Evolutionary conservation across 768 basidiomycete genomes (phyloP), one percentile per base, ranked within the genome.

Genomic region (Collybia mongolica): DNA sequence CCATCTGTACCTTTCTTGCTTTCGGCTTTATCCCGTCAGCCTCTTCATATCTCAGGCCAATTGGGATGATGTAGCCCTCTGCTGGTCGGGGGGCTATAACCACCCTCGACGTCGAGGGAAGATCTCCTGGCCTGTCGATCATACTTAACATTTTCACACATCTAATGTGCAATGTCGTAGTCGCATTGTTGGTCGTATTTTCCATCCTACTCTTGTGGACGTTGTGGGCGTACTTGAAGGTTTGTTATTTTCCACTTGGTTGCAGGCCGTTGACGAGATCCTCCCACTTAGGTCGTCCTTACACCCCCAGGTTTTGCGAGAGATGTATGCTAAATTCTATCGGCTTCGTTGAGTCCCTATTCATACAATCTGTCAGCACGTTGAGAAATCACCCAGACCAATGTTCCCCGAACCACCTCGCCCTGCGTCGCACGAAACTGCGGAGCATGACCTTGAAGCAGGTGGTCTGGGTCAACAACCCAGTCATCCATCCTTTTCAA

Each of bases 191-290:
- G 44, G 73, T 78, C 1, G 75, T 84, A 0, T 93, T 85, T 59
- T 70, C 68, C 32, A 50, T 88, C 4, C 60, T 95, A 18, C 80
- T 80, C 40, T 54, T 84, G n/a, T 80, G 92, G 79, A 76, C 83
- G 74, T 39, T 85, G 0, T 93, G 92, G 92, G 78, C 84, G 12
- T 96, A 95, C 68, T 48, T 77, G 18, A 82, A 80, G 77, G 92
- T 90, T 48, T 44, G 78, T 64, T 19, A n/a, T 26, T 20, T 39
- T 22, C 14, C 48, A 15, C 22, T 24, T 37, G 19, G 44, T 42
- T 40, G 28, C 15, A 29, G 24, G 24, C 3, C 37, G 39, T 47
- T 48, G 49, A 48, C n/a, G 51, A 46, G 2, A 17, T n/a, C 35
- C n/a, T 24, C 40, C 46, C 41, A 19, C 20, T 2, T 56, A 90